These are phyloP conservation scores for Fusarium papillatum DNA, from an alignment of 2,329 filamentous ascomycete genomes.

Conservation along the genomic window DNA sequence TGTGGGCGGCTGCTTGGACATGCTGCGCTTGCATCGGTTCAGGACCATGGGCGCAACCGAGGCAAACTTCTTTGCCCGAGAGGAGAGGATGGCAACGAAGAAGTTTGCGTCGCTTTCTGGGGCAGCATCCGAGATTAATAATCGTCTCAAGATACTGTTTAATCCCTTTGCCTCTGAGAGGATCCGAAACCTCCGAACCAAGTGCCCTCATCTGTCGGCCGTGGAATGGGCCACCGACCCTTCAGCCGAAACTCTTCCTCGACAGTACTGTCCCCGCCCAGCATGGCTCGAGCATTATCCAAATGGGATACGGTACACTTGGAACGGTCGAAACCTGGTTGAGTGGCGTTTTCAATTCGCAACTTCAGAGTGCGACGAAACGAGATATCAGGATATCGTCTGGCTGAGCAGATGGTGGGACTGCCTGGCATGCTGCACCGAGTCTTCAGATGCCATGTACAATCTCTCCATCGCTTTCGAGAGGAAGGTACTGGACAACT, in stretches of 20 bases:
- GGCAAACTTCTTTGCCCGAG: not conserved
- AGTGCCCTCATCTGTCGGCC: constrained; percentile 5
- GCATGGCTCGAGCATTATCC: constrained; percentile 21
- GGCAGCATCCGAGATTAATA: not conserved
- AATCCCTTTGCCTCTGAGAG: not conserved
- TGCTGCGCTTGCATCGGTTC: constrained; percentile 29
- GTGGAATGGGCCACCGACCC: constrained; percentile 8
- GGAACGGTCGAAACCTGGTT: not conserved
- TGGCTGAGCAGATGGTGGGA: no score
- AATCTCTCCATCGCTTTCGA: not conserved
- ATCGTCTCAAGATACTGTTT: constrained; percentile 1
- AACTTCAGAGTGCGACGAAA: no score
- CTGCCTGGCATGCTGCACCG: no score
- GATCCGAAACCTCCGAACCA: not conserved
- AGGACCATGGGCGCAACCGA: not conserved
- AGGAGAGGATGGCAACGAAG: not conserved
- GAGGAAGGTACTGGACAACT: not conserved
- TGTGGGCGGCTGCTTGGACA: constrained; percentile 14
- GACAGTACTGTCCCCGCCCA: not conserved
- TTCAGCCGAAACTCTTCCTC: not conserved
- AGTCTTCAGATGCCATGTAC: no score
- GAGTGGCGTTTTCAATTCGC: not conserved
- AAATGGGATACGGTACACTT: constrained; percentile 16
- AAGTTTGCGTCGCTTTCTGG: not conserved
- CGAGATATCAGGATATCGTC: no score